Evolutionary conservation across 805 yeast genomes (phyloP).

Genomic region (Sugiyamaella americana): DNA sequence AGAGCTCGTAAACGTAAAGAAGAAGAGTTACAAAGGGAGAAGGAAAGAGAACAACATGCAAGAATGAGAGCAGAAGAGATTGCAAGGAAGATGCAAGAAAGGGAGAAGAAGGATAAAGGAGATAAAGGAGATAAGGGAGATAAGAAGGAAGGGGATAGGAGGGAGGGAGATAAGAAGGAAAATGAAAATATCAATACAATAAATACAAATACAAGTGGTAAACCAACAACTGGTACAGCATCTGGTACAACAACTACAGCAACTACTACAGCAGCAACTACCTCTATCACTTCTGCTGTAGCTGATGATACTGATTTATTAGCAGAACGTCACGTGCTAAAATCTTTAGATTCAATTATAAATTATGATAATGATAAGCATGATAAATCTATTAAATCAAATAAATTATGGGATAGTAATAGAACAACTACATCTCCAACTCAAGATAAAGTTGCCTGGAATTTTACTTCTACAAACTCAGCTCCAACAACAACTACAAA

Average conservation of each 20-base stretch:
- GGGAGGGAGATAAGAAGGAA: slow-evolving; percentile 4
- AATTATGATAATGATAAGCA: slow-evolving; percentile 10
- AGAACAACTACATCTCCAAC: background rate
- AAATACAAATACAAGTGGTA: slow-evolving; percentile 2
- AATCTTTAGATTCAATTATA: slow-evolving; percentile 12
- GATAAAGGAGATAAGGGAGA: slow-evolving; percentile 2
- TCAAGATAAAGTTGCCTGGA: background rate
- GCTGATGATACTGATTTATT: background rate
- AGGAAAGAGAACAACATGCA: slow-evolving; percentile 27
- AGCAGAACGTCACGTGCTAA: slow-evolving; percentile 3
- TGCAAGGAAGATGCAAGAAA: slow-evolving; percentile 21
- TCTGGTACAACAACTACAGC: background rate
- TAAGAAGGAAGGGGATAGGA: slow-evolving; percentile 4
- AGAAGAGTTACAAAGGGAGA: slow-evolving; percentile 28
- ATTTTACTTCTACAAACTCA: background rate
- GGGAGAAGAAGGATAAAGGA: slow-evolving; percentile 17
- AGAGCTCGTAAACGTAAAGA: slow-evolving; percentile 33
- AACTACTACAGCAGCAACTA: background rate
- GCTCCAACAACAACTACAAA: slow-evolving; percentile 1
- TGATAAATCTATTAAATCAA: background rate
- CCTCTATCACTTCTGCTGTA: background rate
- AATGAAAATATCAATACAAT: slow-evolving; percentile 1
- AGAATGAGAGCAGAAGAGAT: slow-evolving; percentile 29
- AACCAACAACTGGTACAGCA: slow-evolving; percentile 7
- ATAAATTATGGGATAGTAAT: background rate